A percentile compares a stretch with the other conserved stretches of the same genome.
phyloP scores from a whole-genome alignment of 345 rosid genomes.

The Salix exigua region DNA sequence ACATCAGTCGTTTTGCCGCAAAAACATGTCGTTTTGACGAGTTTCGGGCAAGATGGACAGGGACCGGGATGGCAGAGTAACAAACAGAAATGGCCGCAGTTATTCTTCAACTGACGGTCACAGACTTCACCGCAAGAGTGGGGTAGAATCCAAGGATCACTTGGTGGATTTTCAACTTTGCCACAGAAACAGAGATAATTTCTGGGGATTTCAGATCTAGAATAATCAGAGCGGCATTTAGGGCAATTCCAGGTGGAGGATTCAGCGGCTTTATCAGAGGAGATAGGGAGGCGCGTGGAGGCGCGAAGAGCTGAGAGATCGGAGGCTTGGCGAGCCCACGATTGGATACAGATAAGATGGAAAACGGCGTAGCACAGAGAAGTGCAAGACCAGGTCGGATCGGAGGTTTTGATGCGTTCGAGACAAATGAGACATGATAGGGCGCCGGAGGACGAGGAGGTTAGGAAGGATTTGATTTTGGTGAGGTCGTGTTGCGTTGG shows the following conservation, averaged over 20 bases:
- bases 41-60: constrained; percentile 83
- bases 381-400: constrained; percentile 88
- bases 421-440: constrained; percentile 86
- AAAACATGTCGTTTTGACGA: constrained; percentile 53
- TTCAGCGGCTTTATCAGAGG: constrained; percentile 43
- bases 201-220: constrained; percentile 53
- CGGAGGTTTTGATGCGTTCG: constrained; percentile 69
- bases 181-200: constrained; percentile 77
- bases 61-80: constrained; percentile 89
- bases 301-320: constrained; percentile 70
- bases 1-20: constrained; percentile 59
- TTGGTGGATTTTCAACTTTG: constrained; percentile 57
- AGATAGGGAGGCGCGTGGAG: constrained; percentile 52
- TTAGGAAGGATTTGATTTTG: constrained; percentile 81
- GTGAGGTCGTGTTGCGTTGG: constrained; percentile 55
- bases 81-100: constrained; percentile 77
- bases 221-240: constrained; percentile 67
- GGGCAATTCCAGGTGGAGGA: constrained; percentile 80
- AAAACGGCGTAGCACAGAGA: constrained; percentile 71
- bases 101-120: constrained; percentile 48
- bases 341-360: constrained; percentile 83
- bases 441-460: constrained; percentile 83
- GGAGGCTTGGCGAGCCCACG: constrained; percentile 83
- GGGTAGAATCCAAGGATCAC: constrained; percentile 82
- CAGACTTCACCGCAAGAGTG: constrained; percentile 93